Evolutionary conservation across 129 eudicot species (phyloP).

Genomic region (Arctium minus): DNA sequence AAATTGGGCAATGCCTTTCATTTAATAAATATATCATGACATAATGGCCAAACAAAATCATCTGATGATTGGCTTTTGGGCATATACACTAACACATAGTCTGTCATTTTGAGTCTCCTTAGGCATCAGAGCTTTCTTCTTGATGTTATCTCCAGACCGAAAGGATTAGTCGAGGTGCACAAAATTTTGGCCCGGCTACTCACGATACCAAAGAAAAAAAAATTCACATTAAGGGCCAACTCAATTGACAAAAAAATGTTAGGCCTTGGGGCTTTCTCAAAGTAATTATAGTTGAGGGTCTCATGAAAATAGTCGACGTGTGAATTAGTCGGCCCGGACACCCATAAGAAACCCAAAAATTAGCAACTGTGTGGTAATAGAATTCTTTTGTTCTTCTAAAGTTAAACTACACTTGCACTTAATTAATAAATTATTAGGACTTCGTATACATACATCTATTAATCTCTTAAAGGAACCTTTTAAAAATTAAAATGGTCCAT

Average conservation of each 20-base stretch:
- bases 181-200: too few relatives aligned
- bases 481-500: background rate
- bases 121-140: background rate
- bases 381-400: background rate
- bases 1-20: too few relatives aligned
- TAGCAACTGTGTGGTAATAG: background rate
- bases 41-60: too few relatives aligned
- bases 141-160: background rate
- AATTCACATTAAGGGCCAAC: background rate
- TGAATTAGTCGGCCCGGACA: background rate
- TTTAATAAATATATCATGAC: too few relatives aligned
- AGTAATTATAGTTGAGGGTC: background rate
- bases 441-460: background rate
- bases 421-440: background rate
- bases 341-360: background rate
- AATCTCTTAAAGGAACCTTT: background rate
- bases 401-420: background rate
- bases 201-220: background rate
- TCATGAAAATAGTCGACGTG: too few relatives aligned
- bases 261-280: background rate
- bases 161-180: background rate
- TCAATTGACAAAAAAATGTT: background rate
- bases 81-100: background rate
- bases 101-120: background rate
- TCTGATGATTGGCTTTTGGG: too few relatives aligned